phyloP scores from a whole-genome alignment of 75 land plant species.

The Selaginella moellendorffii region DNA sequence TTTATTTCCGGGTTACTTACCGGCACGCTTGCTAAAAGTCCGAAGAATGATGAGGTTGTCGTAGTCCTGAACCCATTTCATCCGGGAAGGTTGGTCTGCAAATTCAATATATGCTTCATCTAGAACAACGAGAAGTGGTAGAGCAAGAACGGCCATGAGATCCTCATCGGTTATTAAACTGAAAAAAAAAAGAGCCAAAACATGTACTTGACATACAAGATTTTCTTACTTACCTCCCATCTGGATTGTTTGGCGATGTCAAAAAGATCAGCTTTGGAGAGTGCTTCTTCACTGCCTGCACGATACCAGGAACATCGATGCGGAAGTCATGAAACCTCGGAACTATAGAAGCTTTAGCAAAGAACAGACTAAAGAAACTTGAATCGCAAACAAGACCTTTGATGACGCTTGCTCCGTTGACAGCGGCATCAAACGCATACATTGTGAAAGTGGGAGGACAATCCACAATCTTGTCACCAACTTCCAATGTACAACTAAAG shows the following conservation, averaged over 20 bases:
- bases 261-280: conserved; percentile 83
- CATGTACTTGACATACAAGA: background rate
- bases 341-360: too few species aligned
- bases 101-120: conserved; percentile 99
- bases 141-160: conserved; percentile 50
- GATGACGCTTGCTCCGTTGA: conserved; percentile 77
- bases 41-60: conserved; percentile 92
- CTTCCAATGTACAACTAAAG: conserved; percentile 86
- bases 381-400: conserved; percentile 50
- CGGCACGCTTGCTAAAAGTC: conserved; percentile 98
- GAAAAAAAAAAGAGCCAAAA: background rate
- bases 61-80: conserved; percentile 84
- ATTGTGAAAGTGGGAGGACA: conserved; percentile 99
- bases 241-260: conserved; percentile 98
- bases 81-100: conserved; percentile 59
- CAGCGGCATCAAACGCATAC: conserved; percentile 99
- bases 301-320: conserved; percentile 61
- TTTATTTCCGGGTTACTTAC: conserved; percentile 23
- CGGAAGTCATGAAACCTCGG: conserved; percentile 61
- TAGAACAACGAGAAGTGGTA: conserved; percentile 80
- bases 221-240: conserved; percentile 59
- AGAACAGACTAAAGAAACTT: too few species aligned
- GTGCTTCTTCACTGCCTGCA: conserved; percentile 49
- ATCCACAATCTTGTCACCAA: conserved; percentile 89
- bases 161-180: conserved; percentile 75